Conservation (phyloP, 495 filamentous ascomycete genomes). For the Chaetomium cochliodes region DNA sequence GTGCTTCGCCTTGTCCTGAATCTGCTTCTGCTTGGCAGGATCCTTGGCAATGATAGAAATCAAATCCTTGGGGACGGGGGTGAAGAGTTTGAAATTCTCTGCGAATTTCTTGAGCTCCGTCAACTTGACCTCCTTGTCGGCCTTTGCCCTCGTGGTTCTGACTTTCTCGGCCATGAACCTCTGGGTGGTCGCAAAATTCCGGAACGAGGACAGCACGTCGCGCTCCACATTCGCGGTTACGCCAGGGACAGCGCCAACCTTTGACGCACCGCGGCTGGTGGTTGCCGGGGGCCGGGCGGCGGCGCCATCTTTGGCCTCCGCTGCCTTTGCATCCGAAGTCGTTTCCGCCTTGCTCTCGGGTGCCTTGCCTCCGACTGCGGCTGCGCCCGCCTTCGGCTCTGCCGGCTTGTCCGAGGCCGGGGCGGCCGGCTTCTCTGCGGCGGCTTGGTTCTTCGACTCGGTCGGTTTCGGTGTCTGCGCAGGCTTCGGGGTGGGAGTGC, state of each 20-base stretch:
- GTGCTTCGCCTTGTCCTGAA: conserved; percentile 77
- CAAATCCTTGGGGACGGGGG: conserved; percentile 85
- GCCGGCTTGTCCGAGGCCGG: conserved; percentile 35
- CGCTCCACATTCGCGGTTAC: conserved; percentile 74
- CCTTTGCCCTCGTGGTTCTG: conserved; percentile 68
- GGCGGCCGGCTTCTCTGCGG: conserved; percentile 34
- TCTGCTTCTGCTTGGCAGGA: conserved; percentile 83
- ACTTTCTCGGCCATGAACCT: conserved; percentile 65
- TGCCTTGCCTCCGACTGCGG: conserved; percentile 33
- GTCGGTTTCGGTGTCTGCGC: conserved; percentile 44
- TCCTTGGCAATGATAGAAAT: conserved; percentile 96
- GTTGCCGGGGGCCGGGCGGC: conserved; percentile 37
- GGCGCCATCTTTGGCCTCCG: conserved; percentile 32
- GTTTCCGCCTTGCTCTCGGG: conserved; percentile 27
- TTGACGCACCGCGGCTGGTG: conserved; percentile 42
- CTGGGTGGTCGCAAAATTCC: conserved; percentile 64
- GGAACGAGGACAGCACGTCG: conserved; percentile 76
- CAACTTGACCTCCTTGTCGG: conserved; percentile 84
- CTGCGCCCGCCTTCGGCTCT: conserved; percentile 27
- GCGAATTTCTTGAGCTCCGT: conserved; percentile 96
- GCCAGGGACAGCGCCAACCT: conserved; percentile 50
- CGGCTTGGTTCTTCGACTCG: conserved; percentile 35
- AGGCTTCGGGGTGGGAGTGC: conserved; percentile 43
- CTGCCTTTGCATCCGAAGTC: conserved; percentile 24
- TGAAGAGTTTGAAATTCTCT: conserved; percentile 85